These are phyloP conservation scores for Trichophyton verrucosum DNA, from an alignment of 2,329 filamentous ascomycete species.

Conservation along the genomic window DNA sequence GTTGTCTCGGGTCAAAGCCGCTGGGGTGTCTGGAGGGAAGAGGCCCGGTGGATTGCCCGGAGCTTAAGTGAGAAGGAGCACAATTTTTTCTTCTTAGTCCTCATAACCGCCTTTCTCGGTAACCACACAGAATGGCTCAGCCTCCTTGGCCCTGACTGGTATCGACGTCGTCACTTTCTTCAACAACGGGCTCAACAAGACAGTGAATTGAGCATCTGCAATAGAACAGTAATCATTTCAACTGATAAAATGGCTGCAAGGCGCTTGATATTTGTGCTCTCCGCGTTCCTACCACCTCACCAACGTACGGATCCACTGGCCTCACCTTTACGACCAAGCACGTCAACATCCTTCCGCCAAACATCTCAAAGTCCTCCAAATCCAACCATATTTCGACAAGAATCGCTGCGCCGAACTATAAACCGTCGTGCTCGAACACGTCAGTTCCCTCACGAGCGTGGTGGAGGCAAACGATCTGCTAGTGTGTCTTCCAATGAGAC, in stretches of 20 bases:
- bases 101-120: conserved; percentile 48
- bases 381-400: conserved; percentile 39
- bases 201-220: conserved; percentile 37
- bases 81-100: conserved; percentile 47
- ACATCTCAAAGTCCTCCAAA: conserved; percentile 43
- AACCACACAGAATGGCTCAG: conserved; percentile 50
- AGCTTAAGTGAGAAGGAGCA: conserved; percentile 44
- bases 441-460: conserved; percentile 26
- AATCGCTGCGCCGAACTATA: conserved; percentile 43
- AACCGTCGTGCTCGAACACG: conserved; percentile 40
- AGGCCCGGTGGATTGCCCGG: conserved; percentile 46
- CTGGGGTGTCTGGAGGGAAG: conserved; percentile 50
- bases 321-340: conserved; percentile 30
- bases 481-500: conserved; percentile 36
- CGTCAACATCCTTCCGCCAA: conserved; percentile 36
- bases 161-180: conserved; percentile 40
- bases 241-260: conserved; percentile 48
- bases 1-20: conserved; percentile 47
- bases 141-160: conserved; percentile 42
- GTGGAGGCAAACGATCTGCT: conserved; percentile 28
- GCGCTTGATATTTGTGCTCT: conserved; percentile 45
- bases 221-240: conserved; percentile 46
- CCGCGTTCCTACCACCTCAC: conserved; percentile 45
- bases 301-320: conserved; percentile 28
- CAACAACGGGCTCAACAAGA: conserved; percentile 39